Evolutionary conservation across 768 basidiomycete genomes (phyloP).

Genomic region (Hirschioporus abietinus): DNA sequence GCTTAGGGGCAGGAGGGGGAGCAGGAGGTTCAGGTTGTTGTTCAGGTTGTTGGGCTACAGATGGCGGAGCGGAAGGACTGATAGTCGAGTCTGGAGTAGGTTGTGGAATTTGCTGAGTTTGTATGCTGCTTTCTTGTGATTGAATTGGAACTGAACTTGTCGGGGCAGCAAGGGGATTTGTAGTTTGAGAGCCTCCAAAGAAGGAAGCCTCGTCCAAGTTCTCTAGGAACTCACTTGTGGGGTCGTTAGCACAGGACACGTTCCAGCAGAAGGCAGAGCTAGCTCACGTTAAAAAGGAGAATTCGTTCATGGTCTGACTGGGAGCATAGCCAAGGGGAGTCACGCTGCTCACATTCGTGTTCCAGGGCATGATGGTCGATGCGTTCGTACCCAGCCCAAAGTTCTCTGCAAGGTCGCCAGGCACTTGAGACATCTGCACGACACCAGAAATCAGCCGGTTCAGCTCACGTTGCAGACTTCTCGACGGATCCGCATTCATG

Average conservation of each 20-base stretch:
- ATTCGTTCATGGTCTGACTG: conserved; percentile 45
- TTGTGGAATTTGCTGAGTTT: conserved; percentile 1
- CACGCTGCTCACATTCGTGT: conserved; percentile 5
- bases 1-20: conserved; percentile 15
- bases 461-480: conserved; percentile 4
- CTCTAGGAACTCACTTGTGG: conserved; percentile 75
- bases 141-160: conserved; percentile 10
- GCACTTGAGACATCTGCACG: conserved; percentile 1
- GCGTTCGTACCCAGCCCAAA: background rate
- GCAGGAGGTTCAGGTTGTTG: conserved; percentile 17
- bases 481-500: conserved; percentile 2
- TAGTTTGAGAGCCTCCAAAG: conserved; percentile 9
- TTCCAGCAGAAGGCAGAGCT: background rate
- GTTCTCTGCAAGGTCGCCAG: background rate
- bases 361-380: background rate
- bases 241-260: conserved; percentile 7
- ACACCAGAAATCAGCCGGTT: conserved; percentile 1
- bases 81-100: conserved; percentile 6
- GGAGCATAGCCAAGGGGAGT: conserved; percentile 1
- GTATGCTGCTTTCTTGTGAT: conserved; percentile 11
- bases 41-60: conserved; percentile 12
- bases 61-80: conserved; percentile 13
- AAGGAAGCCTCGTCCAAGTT: conserved; percentile 82
- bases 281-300: conserved; percentile 71
- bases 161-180: conserved; percentile 13